Conservation (phyloP, 2,329 filamentous ascomycete genomes). For the Aspergillus pseudotamarii region DNA sequence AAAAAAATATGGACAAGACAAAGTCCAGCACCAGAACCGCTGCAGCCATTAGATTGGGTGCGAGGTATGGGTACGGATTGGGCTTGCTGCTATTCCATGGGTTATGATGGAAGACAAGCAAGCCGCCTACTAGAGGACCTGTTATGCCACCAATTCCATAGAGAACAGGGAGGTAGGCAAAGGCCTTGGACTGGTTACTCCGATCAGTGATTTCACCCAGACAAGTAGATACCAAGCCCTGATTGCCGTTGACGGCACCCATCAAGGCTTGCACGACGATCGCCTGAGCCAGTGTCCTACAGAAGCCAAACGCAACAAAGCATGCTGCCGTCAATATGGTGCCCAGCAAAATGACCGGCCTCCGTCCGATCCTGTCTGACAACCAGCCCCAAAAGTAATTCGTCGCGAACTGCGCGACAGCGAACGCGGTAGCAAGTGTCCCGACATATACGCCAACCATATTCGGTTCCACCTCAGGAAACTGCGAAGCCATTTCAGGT, state of each 20-base stretch:
- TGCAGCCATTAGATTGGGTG: conserved; percentile 80
- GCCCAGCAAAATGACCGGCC: conserved; percentile 79
- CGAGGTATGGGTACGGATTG: conserved; percentile 76
- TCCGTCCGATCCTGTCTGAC: conserved; percentile 76
- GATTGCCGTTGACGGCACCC: conserved; percentile 93
- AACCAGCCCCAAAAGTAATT: conserved; percentile 91
- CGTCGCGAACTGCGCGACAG: conserved; percentile 86
- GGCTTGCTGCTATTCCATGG: conserved; percentile 55
- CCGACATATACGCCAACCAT: conserved; percentile 87
- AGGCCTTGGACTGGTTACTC: conserved; percentile 90
- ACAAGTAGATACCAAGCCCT: conserved; percentile 89
- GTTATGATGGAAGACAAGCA: conserved; percentile 69
- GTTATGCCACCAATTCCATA: conserved; percentile 94
- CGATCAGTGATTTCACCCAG: conserved; percentile 93
- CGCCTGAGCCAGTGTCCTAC: conserved; percentile 78
- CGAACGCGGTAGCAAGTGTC: conserved; percentile 85
- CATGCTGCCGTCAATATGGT: conserved; percentile 80
- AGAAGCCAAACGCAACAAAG: conserved; percentile 87
- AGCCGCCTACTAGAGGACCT: conserved; percentile 84
- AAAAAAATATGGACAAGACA: conserved; percentile 72
- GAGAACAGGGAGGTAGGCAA: conserved; percentile 93
- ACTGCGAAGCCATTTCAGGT: conserved; percentile 85
- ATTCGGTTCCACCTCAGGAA: conserved; percentile 73
- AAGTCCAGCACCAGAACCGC: conserved; percentile 72
- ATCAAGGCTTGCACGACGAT: conserved; percentile 84